phyloP scores from a whole-genome alignment of 2,329 filamentous ascomycete species.

The Ilyonectria mors-panacis region DNA sequence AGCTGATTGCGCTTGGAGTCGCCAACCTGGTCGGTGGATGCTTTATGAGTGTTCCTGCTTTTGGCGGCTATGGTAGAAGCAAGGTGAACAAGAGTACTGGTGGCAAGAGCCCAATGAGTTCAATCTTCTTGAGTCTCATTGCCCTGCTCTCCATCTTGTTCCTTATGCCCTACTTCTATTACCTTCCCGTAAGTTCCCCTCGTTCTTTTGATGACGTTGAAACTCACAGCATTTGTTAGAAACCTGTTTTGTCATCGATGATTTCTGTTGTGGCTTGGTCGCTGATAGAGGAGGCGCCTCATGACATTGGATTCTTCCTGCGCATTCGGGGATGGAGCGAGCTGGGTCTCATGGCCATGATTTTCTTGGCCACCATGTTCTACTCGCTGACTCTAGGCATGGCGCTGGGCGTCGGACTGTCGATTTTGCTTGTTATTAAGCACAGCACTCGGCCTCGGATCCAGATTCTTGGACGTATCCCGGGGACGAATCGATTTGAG shows the following conservation, averaged over 20 bases:
- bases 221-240: constrained; percentile 64
- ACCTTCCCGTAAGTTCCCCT: constrained; percentile 81
- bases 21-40: constrained; percentile 93
- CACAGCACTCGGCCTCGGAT: constrained; percentile 94
- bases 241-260: constrained; percentile 93
- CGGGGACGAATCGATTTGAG: constrained; percentile 86
- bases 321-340: constrained; percentile 89
- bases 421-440: constrained; percentile 88
- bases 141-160: constrained; percentile 86
- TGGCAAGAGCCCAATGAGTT: constrained; percentile 93
- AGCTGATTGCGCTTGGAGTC: constrained; percentile 90
- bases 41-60: constrained; percentile 93
- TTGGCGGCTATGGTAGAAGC: constrained; percentile 95
- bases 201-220: neutral
- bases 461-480: constrained; percentile 92
- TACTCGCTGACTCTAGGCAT: constrained; percentile 96
- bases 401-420: constrained; percentile 92
- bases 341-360: constrained; percentile 87
- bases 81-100: constrained; percentile 96
- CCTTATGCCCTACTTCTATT: constrained; percentile 93
- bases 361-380: constrained; percentile 93
- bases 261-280: constrained; percentile 96
- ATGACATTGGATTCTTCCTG: constrained; percentile 92
- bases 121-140: constrained; percentile 86
- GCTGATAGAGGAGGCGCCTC: constrained; percentile 93